Evolutionary conservation across 352 stramenopile species (phyloP), one percentile per base, ranked within the genome.

Genomic region (Pythium scleroteichum): DNA sequence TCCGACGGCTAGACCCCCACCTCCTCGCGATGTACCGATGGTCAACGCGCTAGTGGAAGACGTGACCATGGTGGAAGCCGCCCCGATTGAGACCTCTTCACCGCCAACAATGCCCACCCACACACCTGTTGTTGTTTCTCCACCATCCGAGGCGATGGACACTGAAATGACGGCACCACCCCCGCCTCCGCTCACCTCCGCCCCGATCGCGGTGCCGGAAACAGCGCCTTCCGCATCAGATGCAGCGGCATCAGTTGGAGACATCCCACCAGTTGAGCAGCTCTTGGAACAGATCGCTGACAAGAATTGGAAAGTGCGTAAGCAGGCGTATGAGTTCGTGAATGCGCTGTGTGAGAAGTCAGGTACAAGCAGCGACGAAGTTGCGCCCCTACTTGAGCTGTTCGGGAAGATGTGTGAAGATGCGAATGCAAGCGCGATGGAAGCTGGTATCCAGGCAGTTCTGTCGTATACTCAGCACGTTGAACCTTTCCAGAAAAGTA

Each of bases 231-330:
- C 53, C 19, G 44, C 39, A 12, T 32, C 38, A 32, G n/a, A 50
- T 33, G 33, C 53, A 45, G 39, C 56, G 5, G 19, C 53, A 1
- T 5, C 52, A 24, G 62, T 23, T 47, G 35, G 20, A 10, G 55
- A 59, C 0, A 69, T 74, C 19, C 64, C 72, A 12, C 66, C 72
- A 19, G 62, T 91, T 9, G 81, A 91, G 7, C 62, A 47, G 4
- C 41, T 94, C 3, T 46, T 90, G 26, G 65, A 71, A 14, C 80
- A 90, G 49, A 20, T 94, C 47, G 72, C 69, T 14, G 85, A 95
- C 53, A 94, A 92, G 68, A 92, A 90, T 68, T 96, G 87, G 87
- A 94, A 94, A 71, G 61, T 87, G 16, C 75, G 87, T 8, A 96
- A 94, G 75, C 79, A 90, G 67, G 87, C 71, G 0, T 94, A 85